Evolutionary conservation across 768 basidiomycete species (phyloP).

Genomic region (Boletus sp.): DNA sequence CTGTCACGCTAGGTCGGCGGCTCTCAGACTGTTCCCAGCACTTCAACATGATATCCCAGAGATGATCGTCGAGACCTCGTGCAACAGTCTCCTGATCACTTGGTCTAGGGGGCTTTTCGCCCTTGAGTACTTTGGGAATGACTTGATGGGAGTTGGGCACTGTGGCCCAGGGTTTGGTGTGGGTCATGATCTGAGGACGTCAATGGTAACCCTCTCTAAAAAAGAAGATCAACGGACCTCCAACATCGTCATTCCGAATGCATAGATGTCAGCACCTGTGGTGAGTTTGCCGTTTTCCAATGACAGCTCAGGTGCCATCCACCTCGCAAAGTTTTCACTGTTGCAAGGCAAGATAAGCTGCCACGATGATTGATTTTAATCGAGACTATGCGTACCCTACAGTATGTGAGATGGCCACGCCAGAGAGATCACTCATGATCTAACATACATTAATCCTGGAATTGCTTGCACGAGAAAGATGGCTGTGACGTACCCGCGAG

Average conservation of each 20-base stretch:
- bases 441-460: background rate
- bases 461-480: background rate
- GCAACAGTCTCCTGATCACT: background rate
- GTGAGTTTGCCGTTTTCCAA: background rate
- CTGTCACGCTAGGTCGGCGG: background rate
- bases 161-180: background rate
- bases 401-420: background rate
- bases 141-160: background rate
- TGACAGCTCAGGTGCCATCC: background rate
- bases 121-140: background rate
- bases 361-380: background rate
- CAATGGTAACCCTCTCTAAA: background rate
- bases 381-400: too few species aligned
- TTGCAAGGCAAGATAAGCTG: background rate
- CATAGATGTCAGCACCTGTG: background rate
- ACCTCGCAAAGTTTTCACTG: background rate
- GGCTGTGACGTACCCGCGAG: background rate
- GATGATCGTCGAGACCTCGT: background rate
- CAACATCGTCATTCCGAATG: background rate
- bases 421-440: background rate
- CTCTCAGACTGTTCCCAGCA: background rate
- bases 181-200: background rate
- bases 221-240: background rate
- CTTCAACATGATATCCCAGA: background rate
- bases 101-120: background rate